phyloP scores from a whole-genome alignment of 805 yeast species.

The Pichia kluyveri region DNA sequence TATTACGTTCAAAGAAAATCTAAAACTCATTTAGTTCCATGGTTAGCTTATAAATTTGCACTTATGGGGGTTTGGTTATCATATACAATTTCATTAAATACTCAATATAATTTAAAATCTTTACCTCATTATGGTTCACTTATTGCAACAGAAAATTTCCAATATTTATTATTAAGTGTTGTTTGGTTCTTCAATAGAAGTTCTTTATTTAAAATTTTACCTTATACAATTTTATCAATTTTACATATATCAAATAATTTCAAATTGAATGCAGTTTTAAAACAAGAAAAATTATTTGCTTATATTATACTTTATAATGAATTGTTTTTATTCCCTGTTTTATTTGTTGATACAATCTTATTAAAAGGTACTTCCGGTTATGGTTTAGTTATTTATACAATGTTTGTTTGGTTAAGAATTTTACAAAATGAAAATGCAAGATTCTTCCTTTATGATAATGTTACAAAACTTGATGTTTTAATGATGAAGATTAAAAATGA shows the following conservation, averaged over 20 bases:
- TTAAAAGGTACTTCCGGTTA: conserved; percentile 64
- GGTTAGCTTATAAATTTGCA: conserved; percentile 45
- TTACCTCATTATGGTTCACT: conserved; percentile 57
- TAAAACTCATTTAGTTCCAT: conserved; percentile 37
- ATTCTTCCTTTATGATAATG: conserved; percentile 31
- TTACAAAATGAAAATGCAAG: conserved; percentile 44
- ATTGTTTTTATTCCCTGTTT: conserved; percentile 40
- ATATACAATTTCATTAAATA: conserved; percentile 42
- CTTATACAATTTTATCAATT: conserved; percentile 47
- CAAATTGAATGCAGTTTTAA: conserved; percentile 33
- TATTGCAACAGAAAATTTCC: conserved; percentile 70
- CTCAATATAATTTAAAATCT: conserved; percentile 46
- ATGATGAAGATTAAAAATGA: conserved; percentile 36
- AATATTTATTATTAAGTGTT: conserved; percentile 44
- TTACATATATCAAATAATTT: conserved; percentile 42
- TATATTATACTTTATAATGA: conserved; percentile 53
- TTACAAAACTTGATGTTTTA: conserved; percentile 35
- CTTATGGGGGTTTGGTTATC: conserved; percentile 49
- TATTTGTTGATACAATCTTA: conserved; percentile 49
- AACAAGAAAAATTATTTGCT: conserved; percentile 31
- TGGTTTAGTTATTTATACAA: conserved; percentile 46
- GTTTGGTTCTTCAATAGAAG: conserved; percentile 59
- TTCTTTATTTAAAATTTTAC: conserved; percentile 56
- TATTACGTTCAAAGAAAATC: conserved; percentile 27
- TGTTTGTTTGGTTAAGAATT: conserved; percentile 65